Percentiles rank a stretch among this genome's conserved stretches.
These are phyloP conservation scores for Pulchroboletus neoregius DNA, from an alignment of 1,284 basidiomycete species.

Conservation along the genomic window DNA sequence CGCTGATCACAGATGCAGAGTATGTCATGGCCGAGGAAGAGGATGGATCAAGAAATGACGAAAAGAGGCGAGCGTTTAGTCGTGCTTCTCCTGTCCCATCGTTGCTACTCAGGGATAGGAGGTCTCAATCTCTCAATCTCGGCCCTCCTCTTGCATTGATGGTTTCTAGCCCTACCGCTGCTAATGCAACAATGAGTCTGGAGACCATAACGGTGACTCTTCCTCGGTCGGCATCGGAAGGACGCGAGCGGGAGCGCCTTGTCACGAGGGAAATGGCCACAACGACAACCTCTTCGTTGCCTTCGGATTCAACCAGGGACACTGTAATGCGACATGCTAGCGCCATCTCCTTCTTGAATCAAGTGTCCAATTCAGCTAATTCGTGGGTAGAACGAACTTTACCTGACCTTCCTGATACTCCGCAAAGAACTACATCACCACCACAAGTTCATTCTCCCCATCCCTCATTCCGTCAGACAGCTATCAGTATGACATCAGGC, in stretches of 20 bases:
- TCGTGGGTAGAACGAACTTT: conserved; percentile 28
- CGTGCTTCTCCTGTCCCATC: conserved; percentile 28
- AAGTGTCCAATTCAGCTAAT: conserved; percentile 2
- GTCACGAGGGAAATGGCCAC: conserved; percentile 16
- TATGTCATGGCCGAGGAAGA: conserved; percentile 53
- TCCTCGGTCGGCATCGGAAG: conserved; percentile 31
- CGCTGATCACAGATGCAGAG: conserved; percentile 61
- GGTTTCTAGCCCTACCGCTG: conserved; percentile 23
- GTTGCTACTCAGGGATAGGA: conserved; percentile 46
- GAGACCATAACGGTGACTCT: conserved; percentile 32
- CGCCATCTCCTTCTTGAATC: conserved; percentile 17
- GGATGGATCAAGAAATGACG: conserved; percentile 36
- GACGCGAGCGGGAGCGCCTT: conserved; percentile 25
- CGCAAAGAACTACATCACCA: conserved; percentile 24
- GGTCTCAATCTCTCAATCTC: conserved; percentile 60
- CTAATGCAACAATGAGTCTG: conserved; percentile 32
- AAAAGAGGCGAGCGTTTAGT: conserved; percentile 25
- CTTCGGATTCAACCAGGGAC: conserved; percentile 14
- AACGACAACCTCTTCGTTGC: conserved; percentile 22
- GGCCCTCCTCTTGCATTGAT: conserved; percentile 34
- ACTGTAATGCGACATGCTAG: conserved; percentile 14
- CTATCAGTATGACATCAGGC: conserved; percentile 65
- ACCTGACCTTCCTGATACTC: conserved; percentile 33
- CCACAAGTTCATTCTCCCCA: conserved; percentile 18
- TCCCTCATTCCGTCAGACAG: conserved; percentile 51